Evolutionary conservation across 495 filamentous ascomycete species (phyloP).

Genomic region (Daldinia grandis): DNA sequence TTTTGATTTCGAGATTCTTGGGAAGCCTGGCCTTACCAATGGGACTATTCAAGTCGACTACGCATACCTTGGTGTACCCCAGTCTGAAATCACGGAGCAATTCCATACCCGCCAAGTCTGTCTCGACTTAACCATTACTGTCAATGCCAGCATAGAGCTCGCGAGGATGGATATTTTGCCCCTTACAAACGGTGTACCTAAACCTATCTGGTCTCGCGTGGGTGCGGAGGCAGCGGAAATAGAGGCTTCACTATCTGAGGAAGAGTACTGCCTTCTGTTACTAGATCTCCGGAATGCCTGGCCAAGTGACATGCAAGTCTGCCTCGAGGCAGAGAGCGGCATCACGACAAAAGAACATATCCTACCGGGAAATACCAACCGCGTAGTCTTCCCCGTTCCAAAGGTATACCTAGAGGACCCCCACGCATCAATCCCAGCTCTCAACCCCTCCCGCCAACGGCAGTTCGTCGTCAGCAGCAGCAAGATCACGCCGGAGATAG

Average conservation of each 20-base stretch:
- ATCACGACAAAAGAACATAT: constrained; percentile 61
- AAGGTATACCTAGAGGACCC: constrained; percentile 80
- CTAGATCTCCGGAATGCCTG: constrained; percentile 89
- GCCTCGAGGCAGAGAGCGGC: constrained; percentile 51
- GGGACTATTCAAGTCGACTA: constrained; percentile 87
- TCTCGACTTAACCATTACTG: constrained; percentile 84
- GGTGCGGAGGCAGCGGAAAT: constrained; percentile 28
- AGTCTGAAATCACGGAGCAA: constrained; percentile 68
- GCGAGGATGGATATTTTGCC: constrained; percentile 80
- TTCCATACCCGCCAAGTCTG: constrained; percentile 88
- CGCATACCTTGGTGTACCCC: constrained; percentile 70
- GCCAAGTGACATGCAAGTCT: constrained; percentile 76
- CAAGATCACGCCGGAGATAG: constrained; percentile 78
- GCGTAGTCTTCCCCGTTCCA: constrained; percentile 78
- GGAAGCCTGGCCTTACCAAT: constrained; percentile 84
- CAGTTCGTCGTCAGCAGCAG: constrained; percentile 89
- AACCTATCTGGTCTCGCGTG: constrained; percentile 54
- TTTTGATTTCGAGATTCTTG: constrained; percentile 85
- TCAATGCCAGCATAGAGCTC: constrained; percentile 88
- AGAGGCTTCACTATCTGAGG: constrained; percentile 45
- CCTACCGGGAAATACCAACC: constrained; percentile 79
- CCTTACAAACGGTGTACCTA: constrained; percentile 63
- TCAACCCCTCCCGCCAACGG: constrained; percentile 77
- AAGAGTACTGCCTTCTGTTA: constrained; percentile 79
- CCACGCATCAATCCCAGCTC: constrained; percentile 76